Conservation (phyloP, 805 yeast species). For the Hanseniaspora lachancei region DNA sequence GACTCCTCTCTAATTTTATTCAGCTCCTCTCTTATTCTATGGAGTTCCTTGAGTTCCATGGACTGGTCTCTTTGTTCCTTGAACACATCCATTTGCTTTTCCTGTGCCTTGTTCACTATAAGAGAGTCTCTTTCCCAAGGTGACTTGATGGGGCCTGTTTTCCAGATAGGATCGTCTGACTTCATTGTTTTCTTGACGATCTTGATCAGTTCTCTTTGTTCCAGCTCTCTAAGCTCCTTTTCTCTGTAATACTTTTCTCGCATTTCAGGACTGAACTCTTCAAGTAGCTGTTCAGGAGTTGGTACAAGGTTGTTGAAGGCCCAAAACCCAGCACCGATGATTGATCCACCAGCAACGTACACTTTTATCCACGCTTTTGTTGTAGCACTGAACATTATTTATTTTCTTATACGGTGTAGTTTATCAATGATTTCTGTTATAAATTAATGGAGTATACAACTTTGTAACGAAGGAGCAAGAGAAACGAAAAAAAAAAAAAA, state of each 20-base stretch:
- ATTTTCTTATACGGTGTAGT: no score
- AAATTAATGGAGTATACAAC: no score
- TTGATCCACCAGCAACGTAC: slow-evolving; percentile 46
- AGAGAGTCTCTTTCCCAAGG: slow-evolving; percentile 44
- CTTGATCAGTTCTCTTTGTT: slow-evolving; percentile 57
- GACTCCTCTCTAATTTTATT: slow-evolving; percentile 31
- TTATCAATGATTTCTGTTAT: no score
- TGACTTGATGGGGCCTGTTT: slow-evolving; percentile 52
- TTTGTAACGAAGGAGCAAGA: neutral
- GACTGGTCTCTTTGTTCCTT: slow-evolving; percentile 28
- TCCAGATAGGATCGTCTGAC: slow-evolving; percentile 73
- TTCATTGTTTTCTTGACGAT: slow-evolving; percentile 50
- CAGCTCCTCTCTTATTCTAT: slow-evolving; percentile 27
- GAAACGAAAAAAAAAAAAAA: neutral
- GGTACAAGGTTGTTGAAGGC: slow-evolving; percentile 68
- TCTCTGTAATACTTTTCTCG: slow-evolving; percentile 60
- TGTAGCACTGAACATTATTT: slow-evolving; percentile 1
- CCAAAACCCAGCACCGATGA: slow-evolving; percentile 60
- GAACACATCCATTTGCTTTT: slow-evolving; percentile 35
- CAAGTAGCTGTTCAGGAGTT: slow-evolving; percentile 65
- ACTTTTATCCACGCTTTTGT: slow-evolving; percentile 38
- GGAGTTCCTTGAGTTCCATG: slow-evolving; percentile 25
- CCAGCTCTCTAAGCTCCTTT: slow-evolving; percentile 46
- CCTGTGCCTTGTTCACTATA: slow-evolving; percentile 28
- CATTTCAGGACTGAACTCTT: slow-evolving; percentile 68